phyloP scores from a whole-genome alignment of 2,329 filamentous ascomycete genomes.

The Zymoseptoria passerinii region DNA sequence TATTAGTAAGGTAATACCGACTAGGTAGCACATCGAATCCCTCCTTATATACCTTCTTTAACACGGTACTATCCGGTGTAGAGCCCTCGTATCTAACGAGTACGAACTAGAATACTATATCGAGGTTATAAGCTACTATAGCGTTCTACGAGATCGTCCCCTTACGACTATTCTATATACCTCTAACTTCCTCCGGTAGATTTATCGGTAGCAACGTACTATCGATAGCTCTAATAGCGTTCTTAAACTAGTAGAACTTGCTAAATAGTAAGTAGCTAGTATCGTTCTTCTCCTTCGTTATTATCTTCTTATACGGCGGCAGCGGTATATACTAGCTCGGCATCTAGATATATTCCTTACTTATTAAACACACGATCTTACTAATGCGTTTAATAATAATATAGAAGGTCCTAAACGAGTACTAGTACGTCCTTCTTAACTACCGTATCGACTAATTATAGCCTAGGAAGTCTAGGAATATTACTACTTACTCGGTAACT shows the following conservation, averaged over 20 bases:
- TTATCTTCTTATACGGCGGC: neutral
- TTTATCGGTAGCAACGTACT: neutral
- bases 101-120: neutral
- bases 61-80: neutral
- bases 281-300: neutral
- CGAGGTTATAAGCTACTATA: neutral
- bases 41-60: neutral
- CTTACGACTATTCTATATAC: conserved; percentile 1
- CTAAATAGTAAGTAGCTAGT: neutral
- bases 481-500: neutral
- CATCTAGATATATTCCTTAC: neutral
- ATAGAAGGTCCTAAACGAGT: neutral
- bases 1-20: neutral
- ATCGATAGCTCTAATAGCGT: neutral
- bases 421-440: neutral
- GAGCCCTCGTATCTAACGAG: neutral
- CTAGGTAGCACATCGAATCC: neutral
- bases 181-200: neutral
- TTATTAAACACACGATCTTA: neutral
- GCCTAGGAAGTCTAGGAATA: neutral
- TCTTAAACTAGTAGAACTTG: neutral
- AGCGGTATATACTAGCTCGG: neutral
- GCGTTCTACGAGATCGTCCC: conserved; percentile 1
- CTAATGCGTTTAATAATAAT: neutral
- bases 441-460: neutral